Evolutionary conservation across 2,329 filamentous ascomycete genomes (phyloP), one percentile per base, ranked within the genome.

Genomic region (Biscogniauxia marginata): DNA sequence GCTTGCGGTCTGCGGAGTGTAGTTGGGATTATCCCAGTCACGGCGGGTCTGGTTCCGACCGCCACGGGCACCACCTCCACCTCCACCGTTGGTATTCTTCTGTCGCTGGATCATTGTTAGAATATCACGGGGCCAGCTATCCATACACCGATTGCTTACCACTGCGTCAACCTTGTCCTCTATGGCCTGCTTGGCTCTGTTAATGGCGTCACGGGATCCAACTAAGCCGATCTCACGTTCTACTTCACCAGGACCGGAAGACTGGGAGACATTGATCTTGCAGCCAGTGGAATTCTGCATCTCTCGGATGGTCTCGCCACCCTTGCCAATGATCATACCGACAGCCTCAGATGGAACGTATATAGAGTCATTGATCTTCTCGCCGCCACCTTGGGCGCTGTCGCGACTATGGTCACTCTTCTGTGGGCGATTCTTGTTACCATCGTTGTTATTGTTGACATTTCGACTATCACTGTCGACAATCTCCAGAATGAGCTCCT

Each of bases 301-400:
- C 65, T 96, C 91, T 63, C 93, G 91, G 70, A 96, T 96, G 0
- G 92, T 96, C 76, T 96, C 92, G 62, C 92, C 92, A 55, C 91
- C 90, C 79, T 96, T 96, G 62, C 93, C 92, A 59, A 96, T 96
- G 63, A 96, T 96, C 92, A 96, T 96, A 58, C 92, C 92, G 53
- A 96, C 92, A 5, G 92, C 89, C 71, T 96, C 92, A 20, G 91
- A 93, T 11, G 92, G 92, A 8, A 96, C 91, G 64, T 85, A 87
- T 60, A 96, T 91, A 44, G 85, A 87, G 68, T 96, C 91, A 67
- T 88, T 92, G 66, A 89, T 82, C 77, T 93, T 93, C 64, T 90
- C 88, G 52, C 68, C 71, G 22, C 71, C 69, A 39, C 67, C 73
- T 54, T 73, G 76, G 24, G 71, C 73, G 54, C 70, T 70, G 51